These are phyloP conservation scores for Cadophora sp. DNA, from an alignment of 2,329 filamentous ascomycete genomes.

Conservation along the genomic window DNA sequence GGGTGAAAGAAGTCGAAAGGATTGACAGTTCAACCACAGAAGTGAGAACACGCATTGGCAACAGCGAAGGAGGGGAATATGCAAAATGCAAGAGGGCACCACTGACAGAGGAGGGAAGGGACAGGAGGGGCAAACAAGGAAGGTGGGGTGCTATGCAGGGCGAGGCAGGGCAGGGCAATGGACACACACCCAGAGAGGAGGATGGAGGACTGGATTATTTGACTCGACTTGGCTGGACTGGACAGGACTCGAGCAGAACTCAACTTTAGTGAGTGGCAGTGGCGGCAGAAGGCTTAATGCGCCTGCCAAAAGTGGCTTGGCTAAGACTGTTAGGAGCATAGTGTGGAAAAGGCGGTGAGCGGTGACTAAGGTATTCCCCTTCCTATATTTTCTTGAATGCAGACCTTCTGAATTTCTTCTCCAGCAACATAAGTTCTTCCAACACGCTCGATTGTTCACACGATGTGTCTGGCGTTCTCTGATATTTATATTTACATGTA, in stretches of 20 bases:
- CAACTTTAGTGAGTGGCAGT: not conserved
- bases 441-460: conserved; percentile 39
- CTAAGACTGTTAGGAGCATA: conserved; percentile 7
- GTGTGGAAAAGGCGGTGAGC: conserved; percentile 27
- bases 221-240: too few relatives aligned
- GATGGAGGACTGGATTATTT: conserved; percentile 14
- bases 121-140: conserved; percentile 12
- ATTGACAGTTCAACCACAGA: conserved; percentile 39
- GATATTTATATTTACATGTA: conserved; percentile 30
- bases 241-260: conserved; percentile 12
- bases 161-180: not conserved
- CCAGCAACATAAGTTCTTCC: conserved; percentile 44
- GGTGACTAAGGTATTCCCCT: not conserved
- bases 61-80: conserved; percentile 20
- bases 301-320: conserved; percentile 17
- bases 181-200: too few relatives aligned
- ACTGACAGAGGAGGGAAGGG: too few relatives aligned
- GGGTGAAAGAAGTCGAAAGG: conserved; percentile 36
- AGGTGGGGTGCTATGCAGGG: conserved; percentile 25
- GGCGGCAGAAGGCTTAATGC: conserved; percentile 11
- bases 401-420: conserved; percentile 10
- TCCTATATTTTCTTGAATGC: not conserved
- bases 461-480: conserved; percentile 43
- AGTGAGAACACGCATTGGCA: conserved; percentile 43
- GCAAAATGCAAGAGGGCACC: conserved; percentile 13